Evolutionary conservation across 768 basidiomycete genomes (phyloP).

Genomic region (Boletus edulis): DNA sequence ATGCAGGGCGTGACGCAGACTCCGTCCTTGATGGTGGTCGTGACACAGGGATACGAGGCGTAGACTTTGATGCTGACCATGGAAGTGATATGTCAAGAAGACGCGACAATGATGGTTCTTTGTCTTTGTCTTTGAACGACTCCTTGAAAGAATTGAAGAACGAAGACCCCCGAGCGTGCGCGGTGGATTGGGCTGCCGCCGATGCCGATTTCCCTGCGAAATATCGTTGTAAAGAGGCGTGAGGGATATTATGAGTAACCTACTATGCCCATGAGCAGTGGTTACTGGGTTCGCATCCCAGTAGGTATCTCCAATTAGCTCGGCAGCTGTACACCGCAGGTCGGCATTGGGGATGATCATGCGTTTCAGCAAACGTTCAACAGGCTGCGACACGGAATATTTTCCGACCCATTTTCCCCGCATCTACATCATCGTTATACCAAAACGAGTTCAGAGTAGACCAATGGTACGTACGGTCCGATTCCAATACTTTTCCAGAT

Average conservation of each 20-base stretch:
- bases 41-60: conserved; percentile 13
- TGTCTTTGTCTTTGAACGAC: conserved; percentile 24
- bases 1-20: conserved; percentile 16
- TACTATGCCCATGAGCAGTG: conserved; percentile 40
- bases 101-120: conserved; percentile 27
- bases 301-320: conserved; percentile 65
- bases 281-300: conserved; percentile 46
- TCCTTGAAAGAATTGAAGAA: conserved; percentile 19
- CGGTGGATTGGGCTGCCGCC: conserved; percentile 8
- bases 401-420: conserved; percentile 83
- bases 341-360: conserved; percentile 87
- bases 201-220: conserved; percentile 36
- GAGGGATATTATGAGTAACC: conserved; percentile 25
- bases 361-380: conserved; percentile 66
- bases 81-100: conserved; percentile 36
- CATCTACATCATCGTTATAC: conserved; percentile 38
- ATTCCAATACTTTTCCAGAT: conserved; percentile 83
- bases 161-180: conserved; percentile 17
- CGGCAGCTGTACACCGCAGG: conserved; percentile 64
- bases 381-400: conserved; percentile 56
- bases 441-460: neutral
- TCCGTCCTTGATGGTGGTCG: conserved; percentile 14
- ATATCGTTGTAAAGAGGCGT: neutral
- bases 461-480: conserved; percentile 56
- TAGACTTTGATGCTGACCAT: conserved; percentile 27